A percentile compares a stretch with the other conserved stretches of the same genome.
These are phyloP conservation scores for Hevea brasiliensis DNA, from an alignment of 345 rosid species.

Conservation along the genomic window DNA sequence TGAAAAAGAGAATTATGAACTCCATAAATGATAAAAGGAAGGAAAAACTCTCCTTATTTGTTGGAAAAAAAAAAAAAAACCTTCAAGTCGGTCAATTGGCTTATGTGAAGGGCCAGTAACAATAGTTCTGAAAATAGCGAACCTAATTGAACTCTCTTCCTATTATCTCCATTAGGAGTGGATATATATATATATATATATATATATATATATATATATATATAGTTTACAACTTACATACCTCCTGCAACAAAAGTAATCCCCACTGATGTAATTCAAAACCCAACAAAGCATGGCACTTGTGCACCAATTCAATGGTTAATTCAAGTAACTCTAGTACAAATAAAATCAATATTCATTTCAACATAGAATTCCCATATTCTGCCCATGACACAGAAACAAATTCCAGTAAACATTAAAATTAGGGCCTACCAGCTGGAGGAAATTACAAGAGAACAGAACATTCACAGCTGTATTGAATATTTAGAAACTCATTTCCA, in stretches of 20 bases:
- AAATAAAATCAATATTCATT: neutral
- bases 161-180: neutral
- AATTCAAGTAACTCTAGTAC: slow-evolving; percentile 21
- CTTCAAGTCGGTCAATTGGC: neutral
- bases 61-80: neutral
- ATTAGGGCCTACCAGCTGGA: neutral
- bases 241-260: slow-evolving; percentile 15
- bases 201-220: too few species aligned
- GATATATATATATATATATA: neutral
- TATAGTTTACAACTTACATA: slow-evolving; percentile 1
- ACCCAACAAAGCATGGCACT: slow-evolving; percentile 2
- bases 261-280: slow-evolving; percentile 8
- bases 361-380: neutral
- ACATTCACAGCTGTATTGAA: neutral
- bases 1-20: neutral
- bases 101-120: neutral
- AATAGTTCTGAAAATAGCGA: neutral
- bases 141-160: neutral
- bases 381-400: neutral
- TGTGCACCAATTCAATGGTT: slow-evolving; percentile 7
- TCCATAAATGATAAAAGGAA: neutral
- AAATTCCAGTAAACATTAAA: neutral
- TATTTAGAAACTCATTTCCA: neutral
- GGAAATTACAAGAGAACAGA: neutral
- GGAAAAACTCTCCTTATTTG: neutral